A percentile compares a stretch with the other conserved stretches of the same genome.
These are phyloP conservation scores for Crithidia thermophila DNA, from an alignment of 208 protist genomes.

Conservation along the genomic window DNA sequence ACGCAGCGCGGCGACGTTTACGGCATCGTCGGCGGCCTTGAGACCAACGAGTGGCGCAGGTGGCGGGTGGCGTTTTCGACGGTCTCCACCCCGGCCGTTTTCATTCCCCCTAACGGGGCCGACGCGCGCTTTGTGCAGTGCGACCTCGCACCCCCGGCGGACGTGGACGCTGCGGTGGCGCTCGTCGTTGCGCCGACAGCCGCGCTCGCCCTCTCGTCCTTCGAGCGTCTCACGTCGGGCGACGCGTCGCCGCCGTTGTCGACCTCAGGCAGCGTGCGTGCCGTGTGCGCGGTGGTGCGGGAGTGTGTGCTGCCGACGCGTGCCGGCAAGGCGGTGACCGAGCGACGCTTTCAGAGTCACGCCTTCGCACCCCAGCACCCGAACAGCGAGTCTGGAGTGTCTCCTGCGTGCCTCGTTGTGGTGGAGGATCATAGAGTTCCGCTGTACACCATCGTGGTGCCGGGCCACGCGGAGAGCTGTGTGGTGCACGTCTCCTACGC, in stretches of 20 bases:
- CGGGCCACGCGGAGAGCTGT: background rate
- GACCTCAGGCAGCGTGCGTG: background rate
- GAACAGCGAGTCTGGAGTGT: too few relatives aligned
- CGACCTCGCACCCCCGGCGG: conserved; percentile 35
- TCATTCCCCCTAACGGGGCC: conserved; percentile 26
- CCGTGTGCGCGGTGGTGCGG: conserved; percentile 31
- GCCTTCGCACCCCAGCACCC: too few relatives aligned
- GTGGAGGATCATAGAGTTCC: conserved; percentile 14
- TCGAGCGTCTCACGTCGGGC: conserved; percentile 38
- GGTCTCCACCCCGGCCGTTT: conserved; percentile 29
- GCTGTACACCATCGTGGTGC: conserved; percentile 23
- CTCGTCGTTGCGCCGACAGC: conserved; percentile 40
- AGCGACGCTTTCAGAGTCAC: conserved; percentile 38
- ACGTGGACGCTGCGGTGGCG: conserved; percentile 25
- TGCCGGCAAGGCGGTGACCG: background rate
- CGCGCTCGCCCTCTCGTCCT: conserved; percentile 57
- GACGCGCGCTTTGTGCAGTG: conserved; percentile 46
- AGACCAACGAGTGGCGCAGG: conserved; percentile 36
- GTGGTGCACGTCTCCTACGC: conserved; percentile 20
- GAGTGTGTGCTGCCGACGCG: conserved; percentile 41
- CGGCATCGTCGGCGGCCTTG: conserved; percentile 43
- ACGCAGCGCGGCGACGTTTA: conserved; percentile 25
- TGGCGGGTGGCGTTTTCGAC: conserved; percentile 32
- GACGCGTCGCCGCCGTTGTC: background rate
- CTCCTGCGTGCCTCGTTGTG: conserved; percentile 15